Base-by-base conservation (phyloP, 2,329 filamentous ascomycete species). In the Fusarium xylarioides region DNA sequence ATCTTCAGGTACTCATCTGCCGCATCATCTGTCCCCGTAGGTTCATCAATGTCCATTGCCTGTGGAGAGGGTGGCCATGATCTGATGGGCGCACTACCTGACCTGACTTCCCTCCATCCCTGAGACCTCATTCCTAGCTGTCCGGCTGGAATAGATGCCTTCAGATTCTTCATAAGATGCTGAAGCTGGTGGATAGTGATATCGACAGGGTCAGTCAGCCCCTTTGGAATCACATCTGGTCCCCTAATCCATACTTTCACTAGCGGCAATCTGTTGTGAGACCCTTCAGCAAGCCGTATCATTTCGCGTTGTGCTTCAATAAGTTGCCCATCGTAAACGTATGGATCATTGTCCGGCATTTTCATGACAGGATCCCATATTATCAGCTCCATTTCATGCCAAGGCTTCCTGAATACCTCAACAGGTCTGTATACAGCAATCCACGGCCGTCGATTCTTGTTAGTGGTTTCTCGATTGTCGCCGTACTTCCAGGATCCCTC, bases 301-400 rank as follows among this genome's bases (percentile, higher is more conserved):
- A 88, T 72, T 23, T 80, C 77, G 14, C 79, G 81, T 68, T 91
- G 89, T 56, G 85, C 84, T 26, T 81, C 76, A 5, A 82, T 80
- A 7, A 90, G 80, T 19, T 85, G 81, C 3, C 73, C 71, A 57
- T 82, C 78, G 4, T 73, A 75, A 2, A 80, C 46, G 4, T 57
- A 9, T 9, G 70, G 47, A 19, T 69, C 64, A 1, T 63, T 56
- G 1, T 72, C 66, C 11, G 80, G 77, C 32, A 76, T 80, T 4
- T 66, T 71, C 12, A 81, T 79, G 3, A 77, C 71, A 4, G 80
- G 63, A 68, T 90, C 89, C 88, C 88, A 90, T 43, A 91, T 87
- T 11, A 90, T 80, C 18, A 91, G 73, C 71, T 90, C 88, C 5
- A 82, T 81, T 4, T 59, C 56, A 1, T 4, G 70, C 76, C 80